A percentile compares a stretch with the other conserved stretches of the same genome.
phyloP scores from a whole-genome alignment of 2,329 filamentous ascomycete genomes.

The Calonectria pauciramosa region DNA sequence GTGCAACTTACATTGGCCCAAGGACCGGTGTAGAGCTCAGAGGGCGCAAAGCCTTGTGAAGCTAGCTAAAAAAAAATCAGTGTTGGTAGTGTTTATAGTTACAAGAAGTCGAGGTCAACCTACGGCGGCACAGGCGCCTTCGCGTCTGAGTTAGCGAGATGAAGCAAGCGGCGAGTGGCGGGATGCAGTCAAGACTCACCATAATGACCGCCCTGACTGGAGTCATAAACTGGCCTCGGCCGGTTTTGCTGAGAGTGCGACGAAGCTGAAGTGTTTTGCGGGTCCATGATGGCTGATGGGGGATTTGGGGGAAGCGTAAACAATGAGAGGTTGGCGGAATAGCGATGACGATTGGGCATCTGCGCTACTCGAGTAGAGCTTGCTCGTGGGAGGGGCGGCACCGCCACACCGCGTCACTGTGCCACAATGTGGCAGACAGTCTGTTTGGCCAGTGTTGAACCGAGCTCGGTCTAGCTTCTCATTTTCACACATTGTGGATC shows the following conservation, averaged over 20 bases:
- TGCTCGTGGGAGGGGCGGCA: conserved; percentile 16
- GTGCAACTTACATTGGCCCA: conserved; percentile 88
- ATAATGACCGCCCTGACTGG: conserved; percentile 81
- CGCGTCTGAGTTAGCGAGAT: conserved; percentile 36
- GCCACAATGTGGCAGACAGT: background rate
- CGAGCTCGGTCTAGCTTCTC: background rate
- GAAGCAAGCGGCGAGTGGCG: background rate
- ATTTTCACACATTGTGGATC: background rate
- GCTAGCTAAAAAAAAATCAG: conserved; percentile 73
- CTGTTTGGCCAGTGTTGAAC: background rate
- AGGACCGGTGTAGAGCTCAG: conserved; percentile 91
- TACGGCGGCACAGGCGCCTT: conserved; percentile 64
- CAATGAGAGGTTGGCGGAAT: conserved; percentile 35
- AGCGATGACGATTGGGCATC: conserved; percentile 44
- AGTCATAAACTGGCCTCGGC: conserved; percentile 78
- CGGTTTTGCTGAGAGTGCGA: conserved; percentile 70
- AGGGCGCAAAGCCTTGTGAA: conserved; percentile 88
- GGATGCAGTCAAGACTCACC: conserved; percentile 63
- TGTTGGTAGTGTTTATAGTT: conserved; percentile 25
- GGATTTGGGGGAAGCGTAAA: conserved; percentile 24
- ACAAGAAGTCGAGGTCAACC: conserved; percentile 29
- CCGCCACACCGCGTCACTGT: conserved; percentile 11
- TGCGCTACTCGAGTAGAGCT: conserved; percentile 22
- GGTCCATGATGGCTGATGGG: conserved; percentile 50
- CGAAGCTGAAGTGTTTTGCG: conserved; percentile 62